Base-by-base conservation (phyloP, 805 yeast species). In the Metschnikowia orientalis region DNA sequence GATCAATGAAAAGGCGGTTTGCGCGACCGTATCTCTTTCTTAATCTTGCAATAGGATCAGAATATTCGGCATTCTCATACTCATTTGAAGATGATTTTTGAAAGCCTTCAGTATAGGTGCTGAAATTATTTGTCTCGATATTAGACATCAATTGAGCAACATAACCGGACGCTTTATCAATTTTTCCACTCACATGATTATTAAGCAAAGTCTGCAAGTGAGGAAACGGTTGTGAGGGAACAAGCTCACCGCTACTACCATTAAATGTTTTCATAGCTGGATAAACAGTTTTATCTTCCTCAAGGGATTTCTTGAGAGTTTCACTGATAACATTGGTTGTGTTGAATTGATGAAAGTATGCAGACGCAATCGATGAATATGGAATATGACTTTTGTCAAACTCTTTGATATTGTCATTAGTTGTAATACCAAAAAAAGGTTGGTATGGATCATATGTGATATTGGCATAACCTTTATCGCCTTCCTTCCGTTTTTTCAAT, bases 381-480 rank as follows among this genome's bases (percentile, higher is more conserved):
- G 95, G 90, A 2, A 85, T 69, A 50, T 82, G 88, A 13, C 68
- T 62, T 24, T 78, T 59, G 40, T 80, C 83, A 28, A 41, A 28
- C 28, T 72, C 58, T 26, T 71, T 50, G 20, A 43, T 38, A 20
- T 67, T 66, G 17, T 78, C 73, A 31, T 77, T 67, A 7, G 67
- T 61, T 5, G 79, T 70, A 33, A 86, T 72, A 42, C 84, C 78
- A 54, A 86, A 81, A 35, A 73, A 78, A 9, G 97, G 96, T 51
- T 80, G 83, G 51, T 75, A 76, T 10, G 92, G 81, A 60, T 84
- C 89, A 61, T 88, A 95, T 3, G 96, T 84, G 32, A 83, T 67
- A 51, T 92, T 92, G 44, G 83, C 74, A 75, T 80, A 89, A 0
- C 83, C 85, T 41, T 70, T 72, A 50, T 83, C 89, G 75, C 42